phyloP scores from a whole-genome alignment of 75 land plant species.

The Gnetum montanum region DNA sequence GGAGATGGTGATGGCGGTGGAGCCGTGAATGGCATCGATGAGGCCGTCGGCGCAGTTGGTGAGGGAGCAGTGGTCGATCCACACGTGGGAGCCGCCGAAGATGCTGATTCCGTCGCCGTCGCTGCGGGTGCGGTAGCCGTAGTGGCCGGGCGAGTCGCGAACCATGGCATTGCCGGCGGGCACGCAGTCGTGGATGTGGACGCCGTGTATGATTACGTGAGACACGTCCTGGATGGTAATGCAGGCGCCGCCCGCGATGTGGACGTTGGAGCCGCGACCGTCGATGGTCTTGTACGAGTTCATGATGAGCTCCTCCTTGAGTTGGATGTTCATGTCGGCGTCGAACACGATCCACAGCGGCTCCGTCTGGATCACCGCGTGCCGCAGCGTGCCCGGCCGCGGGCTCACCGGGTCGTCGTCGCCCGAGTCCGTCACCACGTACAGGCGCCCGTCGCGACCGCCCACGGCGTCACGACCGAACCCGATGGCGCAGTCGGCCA shows the following conservation, averaged over 20 bases:
- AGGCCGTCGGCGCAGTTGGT: slow-evolving; percentile 75
- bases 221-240: slow-evolving; percentile 14
- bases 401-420: slow-evolving; percentile 25
- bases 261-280: slow-evolving; percentile 23
- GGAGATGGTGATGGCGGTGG: slow-evolving; percentile 71
- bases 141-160: slow-evolving; percentile 59
- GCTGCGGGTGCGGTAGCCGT: slow-evolving; percentile 53
- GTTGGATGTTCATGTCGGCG: slow-evolving; percentile 17
- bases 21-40: slow-evolving; percentile 66
- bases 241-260: slow-evolving; percentile 25
- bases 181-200: slow-evolving; percentile 51
- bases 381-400: slow-evolving; percentile 21
- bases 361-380: slow-evolving; percentile 20
- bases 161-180: slow-evolving; percentile 72
- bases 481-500: slow-evolving; percentile 33
- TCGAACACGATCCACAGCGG: slow-evolving; percentile 23
- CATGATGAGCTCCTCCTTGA: slow-evolving; percentile 26
- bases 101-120: slow-evolving; percentile 75
- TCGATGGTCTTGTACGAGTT: slow-evolving; percentile 32
- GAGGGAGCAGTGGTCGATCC: slow-evolving; percentile 73
- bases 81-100: slow-evolving; percentile 52
- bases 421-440: slow-evolving; percentile 18
- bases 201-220: slow-evolving; percentile 21
- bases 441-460: slow-evolving; percentile 12
- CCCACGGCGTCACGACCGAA: slow-evolving; percentile 23